Conservation (phyloP, 306 rosid species). For the Medicago arabica region DNA sequence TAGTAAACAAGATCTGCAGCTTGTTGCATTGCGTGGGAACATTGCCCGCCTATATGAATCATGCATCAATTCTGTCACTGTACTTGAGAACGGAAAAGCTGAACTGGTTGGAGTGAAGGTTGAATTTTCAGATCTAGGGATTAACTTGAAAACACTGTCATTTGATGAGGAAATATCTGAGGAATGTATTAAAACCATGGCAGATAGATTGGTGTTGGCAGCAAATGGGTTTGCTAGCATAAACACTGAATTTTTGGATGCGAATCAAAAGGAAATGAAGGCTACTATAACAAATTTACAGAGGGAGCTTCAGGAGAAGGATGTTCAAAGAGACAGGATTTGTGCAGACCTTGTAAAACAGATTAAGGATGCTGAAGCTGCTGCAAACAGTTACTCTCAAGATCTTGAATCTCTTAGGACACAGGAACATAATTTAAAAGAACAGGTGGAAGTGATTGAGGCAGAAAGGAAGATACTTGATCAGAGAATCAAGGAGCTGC, state of each 20-base stretch:
- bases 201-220: slow-evolving; percentile 65
- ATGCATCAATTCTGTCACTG: slow-evolving; percentile 59
- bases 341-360: slow-evolving; percentile 88
- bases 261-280: slow-evolving; percentile 79
- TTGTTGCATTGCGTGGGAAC: slow-evolving; percentile 59
- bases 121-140: slow-evolving; percentile 44
- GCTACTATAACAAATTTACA: slow-evolving; percentile 66
- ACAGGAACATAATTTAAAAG: slow-evolving; percentile 64
- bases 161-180: slow-evolving; percentile 53
- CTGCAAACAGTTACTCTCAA: slow-evolving; percentile 56
- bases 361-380: slow-evolving; percentile 85
- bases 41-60: slow-evolving; percentile 69
- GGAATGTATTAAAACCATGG: slow-evolving; percentile 66
- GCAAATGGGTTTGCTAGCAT: slow-evolving; percentile 67
- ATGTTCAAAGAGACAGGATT: slow-evolving; percentile 77
- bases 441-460: slow-evolving; percentile 57
- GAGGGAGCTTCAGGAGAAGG: slow-evolving; percentile 95
- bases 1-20: slow-evolving; percentile 62
- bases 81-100: slow-evolving; percentile 64
- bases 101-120: slow-evolving; percentile 65
- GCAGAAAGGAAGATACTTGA: slow-evolving; percentile 63
- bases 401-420: slow-evolving; percentile 75
- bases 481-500: slow-evolving; percentile 68
- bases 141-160: slow-evolving; percentile 35
- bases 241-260: slow-evolving; percentile 66